Evolutionary conservation across 2,329 filamentous ascomycete genomes (phyloP).

Genomic region (Penicillium sp.): DNA sequence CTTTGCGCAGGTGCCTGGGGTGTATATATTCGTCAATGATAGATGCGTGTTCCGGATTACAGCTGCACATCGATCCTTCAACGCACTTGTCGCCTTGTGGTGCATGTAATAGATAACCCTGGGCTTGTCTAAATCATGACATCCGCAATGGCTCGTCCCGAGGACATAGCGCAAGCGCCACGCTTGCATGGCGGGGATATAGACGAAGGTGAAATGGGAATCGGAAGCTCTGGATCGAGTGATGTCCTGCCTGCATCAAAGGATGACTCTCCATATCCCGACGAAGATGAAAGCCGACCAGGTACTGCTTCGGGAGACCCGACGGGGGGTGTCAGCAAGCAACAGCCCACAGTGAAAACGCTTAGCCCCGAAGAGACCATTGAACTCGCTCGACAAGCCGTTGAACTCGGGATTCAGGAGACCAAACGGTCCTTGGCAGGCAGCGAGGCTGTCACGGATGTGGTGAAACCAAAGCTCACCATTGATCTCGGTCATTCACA

Average conservation of each 20-base stretch:
- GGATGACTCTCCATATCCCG: conserved; percentile 28
- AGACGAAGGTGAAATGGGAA: conserved; percentile 33
- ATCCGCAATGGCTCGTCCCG: conserved; percentile 37
- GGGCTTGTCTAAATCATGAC: conserved; percentile 23
- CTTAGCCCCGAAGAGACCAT: conserved; percentile 45
- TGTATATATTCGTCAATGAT: conserved; percentile 12
- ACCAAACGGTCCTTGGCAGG: conserved; percentile 48
- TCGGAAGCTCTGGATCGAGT: conserved; percentile 28
- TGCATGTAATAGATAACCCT: conserved; percentile 3
- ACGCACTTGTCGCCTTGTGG: not conserved
- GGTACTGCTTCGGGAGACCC: conserved; percentile 27
- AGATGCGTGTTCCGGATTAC: not conserved
- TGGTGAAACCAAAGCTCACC: conserved; percentile 49
- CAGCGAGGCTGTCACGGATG: conserved; percentile 45
- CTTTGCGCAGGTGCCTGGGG: conserved; percentile 5
- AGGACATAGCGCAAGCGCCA: conserved; percentile 37
- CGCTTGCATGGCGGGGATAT: conserved; percentile 31
- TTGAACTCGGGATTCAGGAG: conserved; percentile 48
- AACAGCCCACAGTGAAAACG: conserved; percentile 26
- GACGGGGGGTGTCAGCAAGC: conserved; percentile 20
- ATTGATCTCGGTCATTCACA: conserved; percentile 51
- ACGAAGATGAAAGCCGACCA: conserved; percentile 29
- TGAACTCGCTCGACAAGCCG: conserved; percentile 43
- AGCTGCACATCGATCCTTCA: not conserved
- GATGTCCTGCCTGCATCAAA: conserved; percentile 24